Evolutionary conservation across 2,329 filamentous ascomycete genomes (phyloP).

Genomic region (Pestalotiopsis sp.): DNA sequence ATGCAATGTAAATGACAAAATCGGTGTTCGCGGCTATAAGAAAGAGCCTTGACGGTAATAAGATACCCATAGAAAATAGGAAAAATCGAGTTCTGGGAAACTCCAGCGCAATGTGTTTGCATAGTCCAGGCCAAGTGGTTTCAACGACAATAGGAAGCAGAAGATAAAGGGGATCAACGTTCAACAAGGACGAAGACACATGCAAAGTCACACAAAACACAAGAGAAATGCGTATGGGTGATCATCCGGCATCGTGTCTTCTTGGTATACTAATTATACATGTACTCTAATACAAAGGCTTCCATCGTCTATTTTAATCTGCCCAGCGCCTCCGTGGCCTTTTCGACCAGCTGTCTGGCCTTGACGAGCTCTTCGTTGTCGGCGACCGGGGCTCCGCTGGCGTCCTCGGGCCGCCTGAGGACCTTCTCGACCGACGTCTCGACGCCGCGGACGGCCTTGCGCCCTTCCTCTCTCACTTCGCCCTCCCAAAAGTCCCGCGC

Average conservation of each 20-base stretch:
- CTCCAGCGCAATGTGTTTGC: too few relatives aligned
- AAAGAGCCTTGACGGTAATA: too few relatives aligned
- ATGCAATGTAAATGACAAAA: not conserved
- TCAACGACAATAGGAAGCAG: too few relatives aligned
- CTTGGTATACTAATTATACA: not conserved
- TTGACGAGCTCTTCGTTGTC: constrained; percentile 37
- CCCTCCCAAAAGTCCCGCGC: constrained; percentile 65
- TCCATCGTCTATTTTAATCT: constrained; percentile 44
- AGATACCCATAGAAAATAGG: too few relatives aligned
- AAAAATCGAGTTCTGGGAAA: too few relatives aligned
- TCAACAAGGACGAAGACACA: not conserved
- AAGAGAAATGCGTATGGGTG: not conserved
- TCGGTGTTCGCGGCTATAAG: not conserved
- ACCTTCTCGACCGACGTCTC: constrained; percentile 55
- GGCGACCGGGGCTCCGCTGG: constrained; percentile 19
- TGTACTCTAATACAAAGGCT: not conserved
- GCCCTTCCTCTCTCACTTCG: constrained; percentile 68
- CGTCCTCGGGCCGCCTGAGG: constrained; percentile 34
- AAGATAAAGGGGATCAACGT: too few relatives aligned
- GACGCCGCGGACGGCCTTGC: constrained; percentile 61
- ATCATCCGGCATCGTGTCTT: not conserved
- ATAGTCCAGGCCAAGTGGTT: too few relatives aligned
- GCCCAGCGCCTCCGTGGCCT: constrained; percentile 51
- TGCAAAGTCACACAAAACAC: not conserved
- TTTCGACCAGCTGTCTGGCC: constrained; percentile 48